Evolutionary conservation across 345 rosid genomes (phyloP).

Genomic region (Adansonia digitata): DNA sequence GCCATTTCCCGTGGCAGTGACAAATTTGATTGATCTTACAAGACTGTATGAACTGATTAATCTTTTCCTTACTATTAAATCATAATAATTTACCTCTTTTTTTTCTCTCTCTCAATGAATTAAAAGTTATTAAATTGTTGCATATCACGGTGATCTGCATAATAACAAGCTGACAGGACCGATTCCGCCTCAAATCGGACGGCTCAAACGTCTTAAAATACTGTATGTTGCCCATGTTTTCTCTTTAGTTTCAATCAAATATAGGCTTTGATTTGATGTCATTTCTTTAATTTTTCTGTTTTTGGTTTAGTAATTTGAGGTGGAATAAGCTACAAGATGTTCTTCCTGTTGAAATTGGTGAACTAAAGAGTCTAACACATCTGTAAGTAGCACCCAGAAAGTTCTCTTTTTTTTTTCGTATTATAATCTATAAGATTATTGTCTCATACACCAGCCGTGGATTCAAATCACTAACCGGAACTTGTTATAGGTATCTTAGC

Average conservation of each 20-base stretch:
- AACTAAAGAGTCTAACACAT: constrained; percentile 50
- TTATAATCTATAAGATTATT: neutral
- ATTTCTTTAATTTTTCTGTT: neutral
- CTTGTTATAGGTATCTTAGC: constrained; percentile 54
- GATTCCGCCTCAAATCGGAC: constrained; percentile 75
- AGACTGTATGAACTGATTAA: constrained; percentile 44
- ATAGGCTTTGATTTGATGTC: neutral
- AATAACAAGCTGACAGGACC: constrained; percentile 90
- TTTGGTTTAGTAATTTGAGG: constrained; percentile 51
- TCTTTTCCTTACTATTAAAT: neutral
- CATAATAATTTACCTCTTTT: neutral
- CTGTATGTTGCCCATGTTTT: constrained; percentile 39
- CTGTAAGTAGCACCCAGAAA: constrained; percentile 38
- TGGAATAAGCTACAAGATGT: constrained; percentile 78
- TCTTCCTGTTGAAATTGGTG: constrained; percentile 74
- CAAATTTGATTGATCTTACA: constrained; percentile 71
- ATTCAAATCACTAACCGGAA: neutral
- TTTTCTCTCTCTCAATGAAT: too few relatives aligned
- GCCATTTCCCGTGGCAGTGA: constrained; percentile 67
- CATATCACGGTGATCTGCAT: constrained; percentile 60
- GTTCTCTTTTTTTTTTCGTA: neutral
- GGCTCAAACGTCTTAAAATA: constrained; percentile 67
- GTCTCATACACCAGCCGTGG: neutral
- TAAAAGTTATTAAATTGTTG: neutral
- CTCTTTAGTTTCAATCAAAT: neutral